phyloP scores from a whole-genome alignment of 192 early-diverging fungal genomes.

The Coemansia sp. region DNA sequence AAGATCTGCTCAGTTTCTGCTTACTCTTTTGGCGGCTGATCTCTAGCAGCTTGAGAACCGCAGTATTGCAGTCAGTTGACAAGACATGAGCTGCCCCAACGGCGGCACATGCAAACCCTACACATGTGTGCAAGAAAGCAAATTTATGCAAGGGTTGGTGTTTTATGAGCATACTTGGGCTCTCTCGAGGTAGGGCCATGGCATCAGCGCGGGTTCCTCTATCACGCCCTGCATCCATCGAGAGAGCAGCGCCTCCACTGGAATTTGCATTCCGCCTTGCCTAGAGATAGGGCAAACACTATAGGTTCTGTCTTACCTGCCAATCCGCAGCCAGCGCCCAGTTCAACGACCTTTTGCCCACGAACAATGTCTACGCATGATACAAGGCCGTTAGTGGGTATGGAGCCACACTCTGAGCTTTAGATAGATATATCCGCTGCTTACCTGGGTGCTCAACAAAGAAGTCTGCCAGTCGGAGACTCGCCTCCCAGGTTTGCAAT shows the following conservation, averaged over 20 bases:
- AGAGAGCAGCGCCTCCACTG: neutral
- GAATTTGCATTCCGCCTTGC: neutral
- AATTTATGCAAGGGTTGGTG: neutral
- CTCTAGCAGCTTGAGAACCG: slow-evolving; percentile 37
- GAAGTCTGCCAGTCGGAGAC: slow-evolving; percentile 56
- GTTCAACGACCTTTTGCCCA: slow-evolving; percentile 39
- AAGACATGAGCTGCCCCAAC: slow-evolving; percentile 43
- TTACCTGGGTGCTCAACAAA: slow-evolving; percentile 53
- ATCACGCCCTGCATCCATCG: neutral
- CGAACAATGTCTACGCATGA: slow-evolving; percentile 41
- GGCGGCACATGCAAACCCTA: slow-evolving; percentile 50
- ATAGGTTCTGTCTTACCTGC: slow-evolving; percentile 18
- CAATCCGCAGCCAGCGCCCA: slow-evolving; percentile 50
- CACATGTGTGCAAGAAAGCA: slow-evolving; percentile 1
- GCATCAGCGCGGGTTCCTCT: neutral
- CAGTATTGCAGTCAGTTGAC: slow-evolving; percentile 27
- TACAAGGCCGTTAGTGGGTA: slow-evolving; percentile 8
- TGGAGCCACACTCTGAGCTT: neutral
- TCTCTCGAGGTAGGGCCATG: neutral
- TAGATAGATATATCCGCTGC: neutral
- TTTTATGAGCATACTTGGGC: neutral
- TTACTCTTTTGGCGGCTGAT: slow-evolving; percentile 37
- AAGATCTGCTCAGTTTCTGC: neutral
- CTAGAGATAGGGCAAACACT: neutral
- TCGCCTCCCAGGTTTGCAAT: slow-evolving; percentile 63